Evolutionary conservation across 257 asterid genomes (phyloP).

Genomic region (Jaltomata sinuosa): DNA sequence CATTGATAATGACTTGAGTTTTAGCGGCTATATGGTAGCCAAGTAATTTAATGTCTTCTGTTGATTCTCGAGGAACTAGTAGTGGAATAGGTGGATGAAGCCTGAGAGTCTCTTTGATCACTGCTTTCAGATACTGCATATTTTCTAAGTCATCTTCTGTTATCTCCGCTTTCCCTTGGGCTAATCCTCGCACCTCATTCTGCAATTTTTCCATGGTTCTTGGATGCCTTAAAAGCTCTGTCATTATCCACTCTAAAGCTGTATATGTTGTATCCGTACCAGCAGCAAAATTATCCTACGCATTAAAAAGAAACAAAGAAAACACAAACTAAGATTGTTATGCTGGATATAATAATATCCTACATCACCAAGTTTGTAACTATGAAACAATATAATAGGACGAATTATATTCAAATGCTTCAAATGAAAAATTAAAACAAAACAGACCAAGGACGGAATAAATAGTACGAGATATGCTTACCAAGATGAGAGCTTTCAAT

Average conservation of each 20-base stretch:
- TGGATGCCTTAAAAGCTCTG: slow-evolving; percentile 20
- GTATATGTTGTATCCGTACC: slow-evolving; percentile 39
- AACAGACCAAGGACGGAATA: background rate
- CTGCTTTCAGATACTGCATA: slow-evolving; percentile 41
- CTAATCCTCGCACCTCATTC: slow-evolving; percentile 16
- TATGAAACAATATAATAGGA: background rate
- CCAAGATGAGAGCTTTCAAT: background rate
- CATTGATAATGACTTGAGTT: slow-evolving; percentile 28
- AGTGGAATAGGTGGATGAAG: slow-evolving; percentile 36
- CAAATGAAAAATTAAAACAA: background rate
- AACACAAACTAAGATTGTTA: no score
- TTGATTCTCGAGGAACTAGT: slow-evolving; percentile 35
- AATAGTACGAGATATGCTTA: background rate
- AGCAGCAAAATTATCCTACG: slow-evolving; percentile 33
- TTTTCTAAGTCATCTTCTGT: slow-evolving; percentile 23
- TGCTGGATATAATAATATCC: no score
- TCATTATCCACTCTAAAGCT: slow-evolving; percentile 26
- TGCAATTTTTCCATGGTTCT: slow-evolving; percentile 13
- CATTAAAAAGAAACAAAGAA: background rate
- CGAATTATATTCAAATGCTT: background rate
- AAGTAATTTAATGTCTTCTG: slow-evolving; percentile 17
- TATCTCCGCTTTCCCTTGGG: slow-evolving; percentile 12
- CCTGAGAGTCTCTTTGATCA: slow-evolving; percentile 30
- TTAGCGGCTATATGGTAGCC: slow-evolving; percentile 27
- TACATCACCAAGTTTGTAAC: no score